Evolutionary conservation across 2,329 filamentous ascomycete genomes (phyloP).

Genomic region (Zymoseptoria ardabiliae): DNA sequence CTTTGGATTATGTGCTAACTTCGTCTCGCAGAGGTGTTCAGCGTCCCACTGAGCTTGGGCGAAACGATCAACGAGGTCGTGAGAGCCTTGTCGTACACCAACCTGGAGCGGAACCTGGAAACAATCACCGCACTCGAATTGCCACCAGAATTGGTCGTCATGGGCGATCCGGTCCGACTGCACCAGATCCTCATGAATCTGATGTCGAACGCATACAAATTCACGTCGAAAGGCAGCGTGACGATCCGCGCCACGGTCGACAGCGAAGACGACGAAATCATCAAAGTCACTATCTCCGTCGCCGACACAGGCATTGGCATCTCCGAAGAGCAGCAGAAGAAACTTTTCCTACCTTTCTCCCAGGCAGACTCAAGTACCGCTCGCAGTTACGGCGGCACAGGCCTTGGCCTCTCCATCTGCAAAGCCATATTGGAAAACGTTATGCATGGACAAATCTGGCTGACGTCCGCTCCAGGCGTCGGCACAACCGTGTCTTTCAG

Average conservation of each 20-base stretch:
- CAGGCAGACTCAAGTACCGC: slow-evolving; percentile 88
- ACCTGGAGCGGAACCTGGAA: slow-evolving; percentile 52
- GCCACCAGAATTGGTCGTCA: slow-evolving; percentile 46
- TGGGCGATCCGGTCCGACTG: slow-evolving; percentile 45
- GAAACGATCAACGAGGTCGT: slow-evolving; percentile 59
- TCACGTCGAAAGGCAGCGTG: slow-evolving; percentile 78
- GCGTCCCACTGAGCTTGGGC: slow-evolving; percentile 42
- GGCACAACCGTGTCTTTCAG: slow-evolving; percentile 73
- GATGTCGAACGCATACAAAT: slow-evolving; percentile 89
- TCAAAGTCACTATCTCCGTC: slow-evolving; percentile 77
- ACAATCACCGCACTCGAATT: slow-evolving; percentile 52
- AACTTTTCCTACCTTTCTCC: slow-evolving; percentile 85
- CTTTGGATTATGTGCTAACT: background rate
- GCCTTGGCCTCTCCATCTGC: slow-evolving; percentile 86
- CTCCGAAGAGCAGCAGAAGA: slow-evolving; percentile 69
- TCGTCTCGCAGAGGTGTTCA: slow-evolving; percentile 48
- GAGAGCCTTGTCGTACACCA: slow-evolving; percentile 55
- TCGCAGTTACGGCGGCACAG: slow-evolving; percentile 84
- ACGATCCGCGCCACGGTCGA: slow-evolving; percentile 73
- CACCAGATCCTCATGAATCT: slow-evolving; percentile 63
- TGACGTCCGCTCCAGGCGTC: slow-evolving; percentile 66
- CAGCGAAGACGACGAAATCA: slow-evolving; percentile 60
- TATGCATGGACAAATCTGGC: slow-evolving; percentile 76
- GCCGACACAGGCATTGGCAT: slow-evolving; percentile 89
- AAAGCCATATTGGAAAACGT: slow-evolving; percentile 90